Conservation (phyloP, 179 eudicot species). For the Vitellaria paradoxa region DNA sequence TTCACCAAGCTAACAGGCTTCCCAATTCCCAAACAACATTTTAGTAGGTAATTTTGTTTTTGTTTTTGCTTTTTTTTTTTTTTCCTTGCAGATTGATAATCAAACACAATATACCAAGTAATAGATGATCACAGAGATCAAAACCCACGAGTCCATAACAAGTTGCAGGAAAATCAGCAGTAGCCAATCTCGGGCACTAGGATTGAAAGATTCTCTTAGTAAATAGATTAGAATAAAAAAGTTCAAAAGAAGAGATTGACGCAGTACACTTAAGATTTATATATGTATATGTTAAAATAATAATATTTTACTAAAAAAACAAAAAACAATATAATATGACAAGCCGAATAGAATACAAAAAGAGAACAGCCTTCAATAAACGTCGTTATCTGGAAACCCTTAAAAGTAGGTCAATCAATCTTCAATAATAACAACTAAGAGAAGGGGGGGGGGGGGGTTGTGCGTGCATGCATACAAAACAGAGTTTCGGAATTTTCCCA, state of each 20-base stretch:
- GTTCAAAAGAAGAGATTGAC: background rate
- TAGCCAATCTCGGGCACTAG: background rate
- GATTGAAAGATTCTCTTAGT: background rate
- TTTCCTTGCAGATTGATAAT: too few relatives aligned
- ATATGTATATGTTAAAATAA: background rate
- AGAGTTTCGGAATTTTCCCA: background rate
- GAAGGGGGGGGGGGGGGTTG: background rate
- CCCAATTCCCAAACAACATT: too few relatives aligned
- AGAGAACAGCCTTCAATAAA: constrained; percentile 5
- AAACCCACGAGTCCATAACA: background rate
- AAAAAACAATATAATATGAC: background rate
- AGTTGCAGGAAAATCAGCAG: background rate
- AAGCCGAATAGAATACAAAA: constrained; percentile 1
- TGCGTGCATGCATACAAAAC: constrained; percentile 20
- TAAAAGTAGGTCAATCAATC: constrained; percentile 13
- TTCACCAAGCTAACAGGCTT: background rate
- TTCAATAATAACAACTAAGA: constrained; percentile 8
- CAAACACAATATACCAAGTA: background rate
- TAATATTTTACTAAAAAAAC: background rate
- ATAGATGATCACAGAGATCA: background rate
- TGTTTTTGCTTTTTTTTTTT: too few relatives aligned
- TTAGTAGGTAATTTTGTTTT: background rate
- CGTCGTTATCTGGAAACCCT: constrained; percentile 22
- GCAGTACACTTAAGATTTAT: background rate
- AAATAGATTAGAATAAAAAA: background rate